Evolutionary conservation across 768 basidiomycete species (phyloP), one percentile per base, ranked within the genome.

Genomic region (Dioszegia aurantiaca): DNA sequence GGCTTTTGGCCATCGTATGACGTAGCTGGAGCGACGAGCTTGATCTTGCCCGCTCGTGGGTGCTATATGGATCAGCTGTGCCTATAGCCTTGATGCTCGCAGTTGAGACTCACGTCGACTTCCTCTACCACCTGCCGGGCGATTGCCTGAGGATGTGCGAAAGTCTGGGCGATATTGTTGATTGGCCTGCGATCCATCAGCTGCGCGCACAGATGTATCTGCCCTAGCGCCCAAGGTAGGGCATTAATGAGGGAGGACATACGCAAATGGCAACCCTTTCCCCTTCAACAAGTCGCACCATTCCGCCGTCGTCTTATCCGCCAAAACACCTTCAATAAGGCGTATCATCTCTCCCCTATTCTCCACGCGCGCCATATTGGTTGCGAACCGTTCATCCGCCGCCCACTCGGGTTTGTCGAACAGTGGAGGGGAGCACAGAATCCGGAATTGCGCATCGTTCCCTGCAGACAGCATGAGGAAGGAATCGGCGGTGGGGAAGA

Each of bases 401-500:
- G 80, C 80, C 56, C 92, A 82, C 46, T 81, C 82, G 0, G 86
- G 85, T 39, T 79, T 75, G 42, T 81, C 77, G 33, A 94, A 80
- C 39, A 92, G 82, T 43, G 82, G 80, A 2, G 83, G 36, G 9
- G 59, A 60, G 43, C 67, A 81, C 19, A 97, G 79, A 26, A 84
- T 80, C 53, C 75, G 81, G 79, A 93, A 97, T 85, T 97, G 73
- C 64, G 83, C 86, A 71, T 94, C 84, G 74, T 91, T 94, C 4
- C 89, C 92, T 8, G 89, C 90, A 43, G 90, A 91, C 63, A 95
- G 86, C 93, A 95, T 94, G 59, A 95, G 77, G 73, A 85, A 92
- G 28, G 90, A 89, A 67, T 90, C 85, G 69, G 84, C 82, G 72
- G 91, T 94, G 0, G 87, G 83, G 74, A 94, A 92, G n/a, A 73